A percentile compares a stretch with the other conserved stretches of the same genome.
phyloP scores from a whole-genome alignment of 441 rosid species.

The Populus tomentosa region DNA sequence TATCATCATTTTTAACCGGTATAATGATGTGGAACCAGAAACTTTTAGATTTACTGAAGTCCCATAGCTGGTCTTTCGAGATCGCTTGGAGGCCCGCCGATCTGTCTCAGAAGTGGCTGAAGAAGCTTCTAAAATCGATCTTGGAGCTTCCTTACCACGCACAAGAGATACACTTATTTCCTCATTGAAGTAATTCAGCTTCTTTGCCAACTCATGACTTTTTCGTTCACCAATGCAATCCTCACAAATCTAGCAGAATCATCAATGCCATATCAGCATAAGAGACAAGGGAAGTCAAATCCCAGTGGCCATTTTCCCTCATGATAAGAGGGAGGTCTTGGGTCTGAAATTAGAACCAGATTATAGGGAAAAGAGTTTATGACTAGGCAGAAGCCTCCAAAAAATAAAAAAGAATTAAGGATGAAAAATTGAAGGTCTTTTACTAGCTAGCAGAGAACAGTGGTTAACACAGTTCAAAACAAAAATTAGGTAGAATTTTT shows the following conservation, averaged over 20 bases:
- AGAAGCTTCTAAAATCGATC: conserved; percentile 77
- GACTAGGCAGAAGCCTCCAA: neutral
- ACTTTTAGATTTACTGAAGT: conserved; percentile 72
- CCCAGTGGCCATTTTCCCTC: neutral
- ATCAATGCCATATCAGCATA: conserved; percentile 14
- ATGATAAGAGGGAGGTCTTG: neutral
- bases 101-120: conserved; percentile 65
- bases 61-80: conserved; percentile 76
- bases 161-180: conserved; percentile 73
- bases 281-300: neutral
- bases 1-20: conserved; percentile 98
- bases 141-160: conserved; percentile 96
- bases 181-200: conserved; percentile 74
- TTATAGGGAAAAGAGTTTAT: neutral
- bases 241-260: conserved; percentile 62
- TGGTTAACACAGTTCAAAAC: neutral
- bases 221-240: conserved; percentile 95
- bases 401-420: neutral
- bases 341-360: neutral
- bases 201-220: conserved; percentile 87
- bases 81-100: conserved; percentile 81
- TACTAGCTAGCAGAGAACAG: neutral
- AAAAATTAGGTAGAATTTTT: conserved; percentile 8
- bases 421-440: neutral
- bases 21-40: conserved; percentile 84